Evolutionary conservation across 495 filamentous ascomycete genomes (phyloP), one percentile per base, ranked within the genome.

Genomic region (Daldinia vernicosa): DNA sequence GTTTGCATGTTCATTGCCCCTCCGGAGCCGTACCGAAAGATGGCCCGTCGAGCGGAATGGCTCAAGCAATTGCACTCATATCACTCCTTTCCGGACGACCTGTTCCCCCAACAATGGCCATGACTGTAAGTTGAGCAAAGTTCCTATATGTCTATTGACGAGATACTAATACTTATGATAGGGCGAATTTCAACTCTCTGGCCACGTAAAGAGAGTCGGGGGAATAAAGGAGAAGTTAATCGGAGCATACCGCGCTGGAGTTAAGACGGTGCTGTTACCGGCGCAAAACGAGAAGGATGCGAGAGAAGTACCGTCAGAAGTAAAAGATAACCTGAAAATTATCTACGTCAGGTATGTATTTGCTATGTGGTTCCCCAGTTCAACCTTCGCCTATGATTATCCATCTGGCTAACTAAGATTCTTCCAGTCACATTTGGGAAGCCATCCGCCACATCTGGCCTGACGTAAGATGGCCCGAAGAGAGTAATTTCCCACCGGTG

Each of bases 181-280:
- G 84, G 96, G 95, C 24, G 95, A 99, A 79, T 89, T 98, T 43
- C 92, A 91, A 68, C 86, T 99, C 33, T 86, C 96, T 15, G 95
- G 95, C 12, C 88, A 93, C 67, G 90, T 99, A 57, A 87, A 83
- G 82, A 91, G 93, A 9, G 94, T 97, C 62, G 95, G 95, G 22
- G 95, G 96, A 24, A 98, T 98, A 81, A 97, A 98, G 84, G 95
- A 99, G 88, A 99, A 99, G 78, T 83, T 98, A 30, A 98, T 99
- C 76, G 95, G 95, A 12, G 96, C 95, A 28, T 80, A 94, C 70
- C 89, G 94, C 67, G 96, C 95, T 19, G 95, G 95, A 26, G 95
- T 99, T 57, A 96, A 95, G 84, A 95, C 91, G 40, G 95, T 98
- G 33, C 81, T 99, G 60, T 83, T 99, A 33, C 95, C 95, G 32